Evolutionary conservation across 2,329 filamentous ascomycete genomes (phyloP).

Genomic region (Verticillium tricorpus): DNA sequence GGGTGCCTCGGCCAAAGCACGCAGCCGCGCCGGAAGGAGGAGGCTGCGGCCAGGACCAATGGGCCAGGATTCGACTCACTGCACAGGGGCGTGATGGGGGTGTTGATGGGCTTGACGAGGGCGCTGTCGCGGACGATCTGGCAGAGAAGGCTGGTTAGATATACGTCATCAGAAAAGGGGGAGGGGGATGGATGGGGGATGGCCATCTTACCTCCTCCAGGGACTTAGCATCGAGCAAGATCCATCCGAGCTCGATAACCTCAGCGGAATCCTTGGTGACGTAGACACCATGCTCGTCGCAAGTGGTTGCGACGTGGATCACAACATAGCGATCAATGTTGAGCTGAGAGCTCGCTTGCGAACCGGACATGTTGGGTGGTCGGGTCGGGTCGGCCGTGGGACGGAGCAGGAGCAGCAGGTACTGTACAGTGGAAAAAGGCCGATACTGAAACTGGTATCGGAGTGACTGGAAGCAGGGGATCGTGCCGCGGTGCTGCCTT

Average conservation of each 20-base stretch:
- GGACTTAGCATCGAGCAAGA: slow-evolving; percentile 84
- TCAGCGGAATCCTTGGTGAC: slow-evolving; percentile 99
- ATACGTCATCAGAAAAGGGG: slow-evolving; percentile 11
- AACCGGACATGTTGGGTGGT: slow-evolving; percentile 33
- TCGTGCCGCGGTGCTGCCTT: slow-evolving; percentile 5
- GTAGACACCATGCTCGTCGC: slow-evolving; percentile 98
- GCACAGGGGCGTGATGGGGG: slow-evolving; percentile 95
- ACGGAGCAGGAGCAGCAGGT: neutral
- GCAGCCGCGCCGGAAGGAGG: neutral
- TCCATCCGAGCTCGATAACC: slow-evolving; percentile 99
- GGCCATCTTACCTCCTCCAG: slow-evolving; percentile 75
- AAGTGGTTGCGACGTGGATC: slow-evolving; percentile 97
- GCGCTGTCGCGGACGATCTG: slow-evolving; percentile 94
- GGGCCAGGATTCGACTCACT: slow-evolving; percentile 62
- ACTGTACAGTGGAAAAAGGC: neutral
- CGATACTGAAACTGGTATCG: slow-evolving; percentile 8
- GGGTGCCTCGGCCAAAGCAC: neutral
- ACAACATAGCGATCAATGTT: slow-evolving; percentile 95
- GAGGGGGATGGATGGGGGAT: neutral
- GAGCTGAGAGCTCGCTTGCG: slow-evolving; percentile 50
- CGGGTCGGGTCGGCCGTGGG: slow-evolving; percentile 2
- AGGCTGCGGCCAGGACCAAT: neutral
- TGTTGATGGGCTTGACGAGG: slow-evolving; percentile 97
- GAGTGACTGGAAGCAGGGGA: slow-evolving; percentile 10
- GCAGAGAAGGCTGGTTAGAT: slow-evolving; percentile 12